These are phyloP conservation scores for Gracilaria caudata DNA, from an alignment of 23 red algal species.

Conservation along the genomic window DNA sequence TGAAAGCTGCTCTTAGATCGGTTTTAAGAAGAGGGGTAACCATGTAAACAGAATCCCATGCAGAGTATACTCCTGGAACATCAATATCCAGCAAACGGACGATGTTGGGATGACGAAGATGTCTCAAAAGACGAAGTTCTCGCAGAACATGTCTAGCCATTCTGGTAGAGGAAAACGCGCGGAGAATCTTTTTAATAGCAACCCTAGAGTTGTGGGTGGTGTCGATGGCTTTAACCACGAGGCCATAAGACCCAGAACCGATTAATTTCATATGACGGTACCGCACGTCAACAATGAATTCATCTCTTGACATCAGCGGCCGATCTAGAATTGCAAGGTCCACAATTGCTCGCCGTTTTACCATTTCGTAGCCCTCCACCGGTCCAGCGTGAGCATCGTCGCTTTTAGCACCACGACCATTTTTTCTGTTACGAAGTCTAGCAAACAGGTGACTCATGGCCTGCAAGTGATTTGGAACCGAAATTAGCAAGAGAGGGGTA, in stretches of 20 bases:
- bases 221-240: conserved; percentile 77
- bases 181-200: conserved; percentile 91
- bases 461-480: not conserved
- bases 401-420: not conserved
- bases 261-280: conserved; percentile 72
- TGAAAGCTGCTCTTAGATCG: conserved; percentile 71
- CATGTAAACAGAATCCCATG: conserved; percentile 88
- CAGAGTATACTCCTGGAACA: conserved; percentile 40
- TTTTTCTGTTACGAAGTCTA: not conserved
- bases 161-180: conserved; percentile 72
- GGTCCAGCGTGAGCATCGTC: not conserved
- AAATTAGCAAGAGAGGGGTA: not conserved
- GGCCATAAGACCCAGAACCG: conserved; percentile 84
- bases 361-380: conserved; percentile 29
- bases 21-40: conserved; percentile 84
- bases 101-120: conserved; percentile 87
- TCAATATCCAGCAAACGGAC: conserved; percentile 83
- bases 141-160: conserved; percentile 82
- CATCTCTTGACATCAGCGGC: conserved; percentile 46
- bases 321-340: conserved; percentile 45
- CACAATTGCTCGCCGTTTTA: conserved; percentile 42
- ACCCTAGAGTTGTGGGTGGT: conserved; percentile 19
- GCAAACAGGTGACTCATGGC: not conserved
- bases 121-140: conserved; percentile 85
- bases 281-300: conserved; percentile 68